phyloP scores from a whole-genome alignment of 345 rosid species.

The Aquilaria sinensis region DNA sequence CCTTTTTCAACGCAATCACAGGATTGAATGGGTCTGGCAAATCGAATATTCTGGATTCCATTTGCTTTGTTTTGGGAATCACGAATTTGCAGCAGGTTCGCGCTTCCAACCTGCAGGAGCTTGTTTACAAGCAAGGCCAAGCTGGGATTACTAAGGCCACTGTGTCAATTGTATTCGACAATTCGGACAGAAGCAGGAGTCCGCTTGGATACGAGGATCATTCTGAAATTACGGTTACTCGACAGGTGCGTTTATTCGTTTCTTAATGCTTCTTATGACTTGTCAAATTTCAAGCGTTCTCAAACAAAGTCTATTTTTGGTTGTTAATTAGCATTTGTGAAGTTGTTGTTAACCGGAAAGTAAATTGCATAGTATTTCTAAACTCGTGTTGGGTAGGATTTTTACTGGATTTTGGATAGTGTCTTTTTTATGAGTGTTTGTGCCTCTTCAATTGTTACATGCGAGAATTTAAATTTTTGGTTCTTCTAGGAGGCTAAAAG shows the following conservation, averaged over 20 bases:
- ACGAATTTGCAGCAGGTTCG: conserved; percentile 98
- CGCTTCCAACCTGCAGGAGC: conserved; percentile 95
- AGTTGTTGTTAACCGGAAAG: too few relatives aligned
- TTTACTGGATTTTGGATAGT: too few relatives aligned
- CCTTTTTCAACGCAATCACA: conserved; percentile 90
- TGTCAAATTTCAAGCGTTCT: not conserved
- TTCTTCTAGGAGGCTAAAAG: too few relatives aligned
- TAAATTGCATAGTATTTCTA: too few relatives aligned
- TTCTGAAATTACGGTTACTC: conserved; percentile 77
- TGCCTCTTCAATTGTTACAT: too few relatives aligned
- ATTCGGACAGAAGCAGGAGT: conserved; percentile 69
- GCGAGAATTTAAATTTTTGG: too few relatives aligned
- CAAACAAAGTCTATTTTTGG: not conserved
- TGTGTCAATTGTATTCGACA: conserved; percentile 81
- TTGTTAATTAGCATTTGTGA: too few relatives aligned
- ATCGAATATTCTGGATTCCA: conserved; percentile 96
- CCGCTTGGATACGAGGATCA: conserved; percentile 93
- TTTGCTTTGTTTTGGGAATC: conserved; percentile 96
- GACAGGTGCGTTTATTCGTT: conserved; percentile 46
- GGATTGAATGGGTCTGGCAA: conserved; percentile 98
- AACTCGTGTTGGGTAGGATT: too few relatives aligned
- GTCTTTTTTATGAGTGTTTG: too few relatives aligned
- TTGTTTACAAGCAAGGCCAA: conserved; percentile 99
- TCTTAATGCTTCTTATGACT: not conserved
- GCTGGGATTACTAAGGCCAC: conserved; percentile 98